Conservation (phyloP, 2,329 filamentous ascomycete species). For the Metarhizium album region DNA sequence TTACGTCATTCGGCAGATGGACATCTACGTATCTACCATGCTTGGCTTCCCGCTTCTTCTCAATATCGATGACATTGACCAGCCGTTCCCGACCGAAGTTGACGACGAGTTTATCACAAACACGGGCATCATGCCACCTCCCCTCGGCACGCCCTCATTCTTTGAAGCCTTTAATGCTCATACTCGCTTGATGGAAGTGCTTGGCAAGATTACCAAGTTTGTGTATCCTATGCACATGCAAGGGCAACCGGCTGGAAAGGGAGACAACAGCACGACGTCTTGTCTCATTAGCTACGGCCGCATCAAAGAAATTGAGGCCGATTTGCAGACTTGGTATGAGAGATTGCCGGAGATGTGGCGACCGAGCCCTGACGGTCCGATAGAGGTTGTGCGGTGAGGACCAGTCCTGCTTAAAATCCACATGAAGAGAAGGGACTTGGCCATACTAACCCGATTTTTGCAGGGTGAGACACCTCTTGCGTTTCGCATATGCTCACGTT, state of each 20-base stretch:
- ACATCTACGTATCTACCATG: constrained; percentile 58
- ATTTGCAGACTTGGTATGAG: constrained; percentile 53
- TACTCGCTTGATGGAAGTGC: constrained; percentile 50
- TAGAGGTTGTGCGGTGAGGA: constrained; percentile 64
- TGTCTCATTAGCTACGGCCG: constrained; percentile 53
- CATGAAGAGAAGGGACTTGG: background rate
- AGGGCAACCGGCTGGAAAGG: constrained; percentile 33
- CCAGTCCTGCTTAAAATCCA: background rate
- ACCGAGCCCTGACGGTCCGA: constrained; percentile 65
- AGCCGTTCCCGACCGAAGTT: constrained; percentile 52
- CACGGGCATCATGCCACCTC: constrained; percentile 43
- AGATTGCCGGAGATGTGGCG: constrained; percentile 64
- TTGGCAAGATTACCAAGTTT: constrained; percentile 52
- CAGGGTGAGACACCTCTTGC: constrained; percentile 61
- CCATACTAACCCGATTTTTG: background rate
- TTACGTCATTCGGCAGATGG: constrained; percentile 59
- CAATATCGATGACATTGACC: constrained; percentile 55
- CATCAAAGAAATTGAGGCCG: constrained; percentile 54
- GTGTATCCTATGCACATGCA: constrained; percentile 54
- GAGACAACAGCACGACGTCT: constrained; percentile 32
- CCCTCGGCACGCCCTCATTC: constrained; percentile 44
- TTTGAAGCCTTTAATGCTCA: constrained; percentile 58
- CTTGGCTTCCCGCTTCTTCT: constrained; percentile 56
- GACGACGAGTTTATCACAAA: constrained; percentile 58
- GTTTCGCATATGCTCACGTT: constrained; percentile 73